Evolutionary conservation across 2,329 filamentous ascomycete species (phyloP), one percentile per base, ranked within the genome.

Genomic region (Coniella vitis): DNA sequence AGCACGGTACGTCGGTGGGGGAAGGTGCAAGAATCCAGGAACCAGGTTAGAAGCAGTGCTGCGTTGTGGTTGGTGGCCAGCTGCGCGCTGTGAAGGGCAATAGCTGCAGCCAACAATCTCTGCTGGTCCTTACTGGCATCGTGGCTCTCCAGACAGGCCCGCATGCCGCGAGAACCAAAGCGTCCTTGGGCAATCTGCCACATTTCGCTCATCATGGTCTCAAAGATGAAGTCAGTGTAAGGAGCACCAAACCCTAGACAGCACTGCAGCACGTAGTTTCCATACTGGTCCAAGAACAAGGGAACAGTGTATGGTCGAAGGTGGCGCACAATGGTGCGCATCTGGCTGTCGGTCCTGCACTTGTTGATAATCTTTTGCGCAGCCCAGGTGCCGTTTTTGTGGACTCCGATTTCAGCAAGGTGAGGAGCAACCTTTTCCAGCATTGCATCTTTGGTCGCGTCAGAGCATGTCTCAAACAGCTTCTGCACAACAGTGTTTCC

Each of bases 401-500:
- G 93, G 7, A 96, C 84, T 59, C 93, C 93, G 68, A 97, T 96
- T 68, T 97, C 90, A 21, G 91, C 90, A 64, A 97, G 79, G 63
- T 96, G 90, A 50, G 91, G 90, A 3, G 87, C 82, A 60, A 98
- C 95, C 62, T 90, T 83, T 13, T 73, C 69, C 50, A 98, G 74
- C 93, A 98, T 97, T 49, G 86, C 84, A 65, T 96, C 90, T 59
- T 94, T 90, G 37, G 91, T 81, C 37, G 82, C 74, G 64, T 97
- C 91, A 0, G 89, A 93, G 71, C 93, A 97, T 69, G 88, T 89
- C 66, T 98, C 91, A 62, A 98, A 98, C 39, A 98, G 74, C 69
- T 98, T 98, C 70, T 98, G 93, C 16, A 98, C 91, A n/a, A 98
- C 93, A 0, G 93, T 98, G 70, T 98, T 98, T 58, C 93, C 93